A percentile compares a stretch with the other conserved stretches of the same genome.
phyloP scores from a whole-genome alignment of 768 basidiomycete genomes.

The Nidula microcarpa region DNA sequence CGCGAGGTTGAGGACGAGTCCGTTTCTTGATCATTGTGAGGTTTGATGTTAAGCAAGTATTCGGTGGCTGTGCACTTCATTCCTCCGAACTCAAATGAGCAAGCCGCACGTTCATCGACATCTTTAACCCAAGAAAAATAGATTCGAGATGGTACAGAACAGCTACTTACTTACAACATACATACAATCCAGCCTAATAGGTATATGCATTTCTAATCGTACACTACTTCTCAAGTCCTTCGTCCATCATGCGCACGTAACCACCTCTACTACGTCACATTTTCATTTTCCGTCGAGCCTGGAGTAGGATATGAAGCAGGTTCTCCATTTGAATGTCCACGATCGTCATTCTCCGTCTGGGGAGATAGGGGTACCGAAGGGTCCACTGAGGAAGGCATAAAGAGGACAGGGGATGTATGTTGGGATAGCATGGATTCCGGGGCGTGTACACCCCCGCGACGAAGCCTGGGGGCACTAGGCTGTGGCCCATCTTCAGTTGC shows the following conservation, averaged over 20 bases:
- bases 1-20: conserved; percentile 56
- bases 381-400: neutral
- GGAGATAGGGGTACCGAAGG: neutral
- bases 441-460: conserved; percentile 64
- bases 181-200: neutral
- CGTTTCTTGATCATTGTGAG: conserved; percentile 69
- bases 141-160: no score
- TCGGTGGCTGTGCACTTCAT: conserved; percentile 10
- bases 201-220: neutral
- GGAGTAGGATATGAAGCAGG: conserved; percentile 45
- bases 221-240: no score
- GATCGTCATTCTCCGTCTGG: conserved; percentile 3
- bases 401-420: conserved; percentile 32
- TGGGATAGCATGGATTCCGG: conserved; percentile 58
- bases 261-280: conserved; percentile 29
- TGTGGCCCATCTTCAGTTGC: conserved; percentile 29
- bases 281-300: conserved; percentile 41
- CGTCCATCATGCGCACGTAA: no score
- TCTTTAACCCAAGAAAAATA: no score
- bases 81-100: no score
- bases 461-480: conserved; percentile 45
- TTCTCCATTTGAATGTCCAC: conserved; percentile 13
- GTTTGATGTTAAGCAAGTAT: neutral
- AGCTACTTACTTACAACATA: no score
- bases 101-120: no score